Percentiles rank a stretch among this genome's conserved stretches.
Conservation (phyloP, 2,329 filamentous ascomycete genomes). For the Macrophomina pseudophaseolina region DNA sequence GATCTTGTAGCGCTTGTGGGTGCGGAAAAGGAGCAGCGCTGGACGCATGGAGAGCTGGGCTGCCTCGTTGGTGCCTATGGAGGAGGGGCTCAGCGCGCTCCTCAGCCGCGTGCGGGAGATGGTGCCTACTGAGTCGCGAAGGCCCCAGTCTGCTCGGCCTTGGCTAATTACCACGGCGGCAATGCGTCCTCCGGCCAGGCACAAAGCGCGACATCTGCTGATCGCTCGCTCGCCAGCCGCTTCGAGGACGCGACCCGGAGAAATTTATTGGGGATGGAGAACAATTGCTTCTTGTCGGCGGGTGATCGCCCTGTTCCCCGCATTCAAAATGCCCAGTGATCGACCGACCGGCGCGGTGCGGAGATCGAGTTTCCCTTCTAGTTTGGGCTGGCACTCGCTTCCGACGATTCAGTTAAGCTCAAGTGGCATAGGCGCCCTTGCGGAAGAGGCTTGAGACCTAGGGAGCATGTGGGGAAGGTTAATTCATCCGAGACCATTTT, state of each 20-base stretch:
- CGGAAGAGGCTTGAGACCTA: slow-evolving; percentile 13
- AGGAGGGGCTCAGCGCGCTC: slow-evolving; percentile 25
- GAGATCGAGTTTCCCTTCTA: slow-evolving; percentile 24
- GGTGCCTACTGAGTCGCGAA: slow-evolving; percentile 25
- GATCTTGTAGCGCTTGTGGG: slow-evolving; percentile 24
- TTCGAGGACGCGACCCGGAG: not conserved
- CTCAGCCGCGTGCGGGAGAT: slow-evolving; percentile 9
- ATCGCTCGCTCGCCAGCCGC: not conserved
- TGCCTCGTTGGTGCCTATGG: not conserved
- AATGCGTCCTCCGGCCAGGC: not conserved
- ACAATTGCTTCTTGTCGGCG: not conserved
- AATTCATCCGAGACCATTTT: slow-evolving; percentile 2
- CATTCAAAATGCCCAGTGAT: slow-evolving; percentile 14
- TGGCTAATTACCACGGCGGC: slow-evolving; percentile 25
- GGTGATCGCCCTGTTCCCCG: slow-evolving; percentile 24
- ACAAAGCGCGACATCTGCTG: slow-evolving; percentile 7
- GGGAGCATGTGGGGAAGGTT: slow-evolving; percentile 2
- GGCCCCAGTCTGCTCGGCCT: slow-evolving; percentile 23
- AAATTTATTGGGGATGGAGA: not conserved
- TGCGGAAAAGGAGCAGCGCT: slow-evolving; percentile 1
- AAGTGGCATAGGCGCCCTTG: slow-evolving; percentile 5
- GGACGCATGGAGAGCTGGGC: slow-evolving; percentile 10
- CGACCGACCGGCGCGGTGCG: slow-evolving; percentile 14
- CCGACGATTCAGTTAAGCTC: slow-evolving; percentile 22
- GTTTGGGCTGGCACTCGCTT: slow-evolving; percentile 11